Conservation (phyloP, 1,284 basidiomycete genomes). For the Trichosporon asahii region DNA sequence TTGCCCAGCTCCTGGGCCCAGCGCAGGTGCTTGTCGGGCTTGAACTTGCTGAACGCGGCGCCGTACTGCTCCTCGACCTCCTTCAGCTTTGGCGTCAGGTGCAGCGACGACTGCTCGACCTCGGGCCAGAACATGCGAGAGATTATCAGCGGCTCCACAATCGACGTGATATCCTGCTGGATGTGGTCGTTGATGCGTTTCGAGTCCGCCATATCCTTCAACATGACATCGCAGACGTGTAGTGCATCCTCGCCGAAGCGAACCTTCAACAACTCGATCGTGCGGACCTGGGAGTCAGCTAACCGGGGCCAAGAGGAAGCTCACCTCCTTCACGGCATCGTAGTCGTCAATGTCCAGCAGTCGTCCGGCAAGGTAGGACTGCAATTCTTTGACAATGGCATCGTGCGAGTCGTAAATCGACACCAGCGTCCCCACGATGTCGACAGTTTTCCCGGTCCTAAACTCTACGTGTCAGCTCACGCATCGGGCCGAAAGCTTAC, state of each 20-base stretch:
- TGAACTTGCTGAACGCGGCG: slow-evolving; percentile 70
- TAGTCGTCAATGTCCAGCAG: slow-evolving; percentile 74
- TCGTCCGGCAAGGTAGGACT: slow-evolving; percentile 78
- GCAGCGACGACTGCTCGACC: slow-evolving; percentile 66
- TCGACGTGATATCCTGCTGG: slow-evolving; percentile 67
- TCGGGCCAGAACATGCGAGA: slow-evolving; percentile 91
- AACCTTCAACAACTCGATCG: slow-evolving; percentile 86
- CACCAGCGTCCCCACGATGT: slow-evolving; percentile 88
- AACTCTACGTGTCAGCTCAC: slow-evolving; percentile 61
- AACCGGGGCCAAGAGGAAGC: background rate
- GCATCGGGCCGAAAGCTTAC: slow-evolving; percentile 52
- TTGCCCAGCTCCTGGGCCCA: slow-evolving; percentile 85
- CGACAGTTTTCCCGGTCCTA: slow-evolving; percentile 77
- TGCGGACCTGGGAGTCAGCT: slow-evolving; percentile 62
- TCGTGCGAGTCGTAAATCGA: slow-evolving; percentile 94
- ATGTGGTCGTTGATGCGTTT: slow-evolving; percentile 79
- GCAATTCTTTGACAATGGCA: slow-evolving; percentile 88
- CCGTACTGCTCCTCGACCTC: slow-evolving; percentile 72
- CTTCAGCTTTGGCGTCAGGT: slow-evolving; percentile 77
- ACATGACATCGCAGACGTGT: slow-evolving; percentile 93
- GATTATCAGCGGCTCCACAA: slow-evolving; percentile 80
- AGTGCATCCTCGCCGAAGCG: slow-evolving; percentile 86
- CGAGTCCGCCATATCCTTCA: slow-evolving; percentile 91
- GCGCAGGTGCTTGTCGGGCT: slow-evolving; percentile 81
- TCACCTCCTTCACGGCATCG: slow-evolving; percentile 75